Base-by-base conservation (phyloP, 768 basidiomycete genomes). In the Trametes villosa region DNA sequence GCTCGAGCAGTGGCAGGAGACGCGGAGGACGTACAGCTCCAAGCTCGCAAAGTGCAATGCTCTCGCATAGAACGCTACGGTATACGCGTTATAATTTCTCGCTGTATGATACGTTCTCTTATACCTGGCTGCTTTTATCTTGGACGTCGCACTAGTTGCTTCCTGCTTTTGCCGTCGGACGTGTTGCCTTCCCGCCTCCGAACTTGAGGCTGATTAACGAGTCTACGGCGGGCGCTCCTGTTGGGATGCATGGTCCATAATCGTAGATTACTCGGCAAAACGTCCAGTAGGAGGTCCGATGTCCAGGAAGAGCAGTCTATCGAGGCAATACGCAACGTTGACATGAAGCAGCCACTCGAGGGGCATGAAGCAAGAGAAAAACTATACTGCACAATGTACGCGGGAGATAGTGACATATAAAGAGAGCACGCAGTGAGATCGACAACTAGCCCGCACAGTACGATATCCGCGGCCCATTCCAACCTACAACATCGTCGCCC, bases 1-100 rank as follows among this genome's bases (percentile, higher is more conserved):
- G 71, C 40, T 60, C 13, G 60, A 59, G 24, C 60, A 61, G 29
- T 69, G 68, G 63, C 46, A 57, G 30, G 69, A 63, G 34, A 70
- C 71, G 20, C 47, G 55, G 54, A 57, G 46, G 52, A 45, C 31
- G 45, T 61, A 70, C 41, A 42, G 40, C 11, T 29, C 48, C 4
- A 45, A 62, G 50, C 26, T 62, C 13, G 50, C 34, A 12, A 42
- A 53, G 49, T 62, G 60, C 55, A 34, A 57, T 20, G 42, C 55
- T 17, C 29, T 40, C 9, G 49, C 27, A 44, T 15, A 42, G n/a
- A 15, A 13, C n/a, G 7, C 4, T 24, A 9, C 24, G 29, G 13
- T 22, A 18, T 3, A n/a, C n/a, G n/a, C 20, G 17, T 42, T 22
- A 4, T 9, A 42, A n/a, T 12, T n/a, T 9, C 9, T 42, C 41